phyloP scores from a whole-genome alignment of 164 flowering plant species.

The Vitis riparia region DNA sequence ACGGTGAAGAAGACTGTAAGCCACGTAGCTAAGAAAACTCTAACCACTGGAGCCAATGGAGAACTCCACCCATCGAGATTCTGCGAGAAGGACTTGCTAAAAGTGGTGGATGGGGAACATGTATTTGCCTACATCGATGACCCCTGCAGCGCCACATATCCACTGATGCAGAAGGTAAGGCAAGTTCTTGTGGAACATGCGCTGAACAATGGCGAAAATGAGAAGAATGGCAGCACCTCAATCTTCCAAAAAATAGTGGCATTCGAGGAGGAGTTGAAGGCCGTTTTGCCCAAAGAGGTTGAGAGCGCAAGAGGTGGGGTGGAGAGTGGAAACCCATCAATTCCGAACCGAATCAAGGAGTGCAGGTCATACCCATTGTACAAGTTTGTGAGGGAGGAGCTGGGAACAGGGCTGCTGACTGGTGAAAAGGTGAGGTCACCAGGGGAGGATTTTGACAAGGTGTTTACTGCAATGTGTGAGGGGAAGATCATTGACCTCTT shows the following conservation, averaged over 20 bases:
- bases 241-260: slow-evolving; percentile 5
- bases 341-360: slow-evolving; percentile 2
- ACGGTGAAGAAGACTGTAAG: slow-evolving; percentile 5
- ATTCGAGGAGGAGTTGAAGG: slow-evolving; percentile 8
- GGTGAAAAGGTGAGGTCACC: slow-evolving; percentile 4
- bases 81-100: slow-evolving; percentile 1
- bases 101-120: slow-evolving; percentile 4
- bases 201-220: neutral
- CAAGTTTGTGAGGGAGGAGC: slow-evolving; percentile 6
- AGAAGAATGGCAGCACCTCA: neutral
- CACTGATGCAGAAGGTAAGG: slow-evolving; percentile 9
- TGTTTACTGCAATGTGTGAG: slow-evolving; percentile 10
- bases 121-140: neutral
- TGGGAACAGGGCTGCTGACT: neutral
- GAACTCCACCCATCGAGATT: neutral
- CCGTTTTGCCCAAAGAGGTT: slow-evolving; percentile 2
- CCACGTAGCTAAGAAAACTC: slow-evolving; percentile 1
- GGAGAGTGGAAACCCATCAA: neutral
- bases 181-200: slow-evolving; percentile 7
- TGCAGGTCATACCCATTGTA: slow-evolving; percentile 11
- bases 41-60: neutral
- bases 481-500: slow-evolving; percentile 6
- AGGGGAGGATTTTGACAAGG: slow-evolving; percentile 2
- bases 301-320: neutral
- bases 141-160: neutral